A percentile compares a stretch with the other conserved stretches of the same genome.
Evolutionary conservation across 345 rosid species (phyloP).

Genomic region (Barbarea vulgaris): DNA sequence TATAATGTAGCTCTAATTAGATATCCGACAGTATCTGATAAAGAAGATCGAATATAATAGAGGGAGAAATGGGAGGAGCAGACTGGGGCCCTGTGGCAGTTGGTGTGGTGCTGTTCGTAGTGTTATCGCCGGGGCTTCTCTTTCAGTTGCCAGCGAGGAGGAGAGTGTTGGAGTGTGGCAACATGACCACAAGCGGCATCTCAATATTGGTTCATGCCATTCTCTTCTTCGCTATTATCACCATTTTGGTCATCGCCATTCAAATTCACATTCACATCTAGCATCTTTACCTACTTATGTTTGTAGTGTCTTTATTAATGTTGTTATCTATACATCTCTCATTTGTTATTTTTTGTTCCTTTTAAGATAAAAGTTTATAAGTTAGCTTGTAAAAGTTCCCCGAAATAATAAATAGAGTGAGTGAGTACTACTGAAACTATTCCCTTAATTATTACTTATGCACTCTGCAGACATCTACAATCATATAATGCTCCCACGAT

Average conservation of each 20-base stretch:
- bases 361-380: not conserved
- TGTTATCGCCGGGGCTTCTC: slow-evolving; percentile 43
- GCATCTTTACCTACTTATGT: not conserved
- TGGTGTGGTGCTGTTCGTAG: slow-evolving; percentile 42
- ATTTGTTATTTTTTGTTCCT: too few relatives aligned
- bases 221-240: slow-evolving; percentile 39
- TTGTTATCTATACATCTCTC: not conserved
- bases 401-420: too few relatives aligned
- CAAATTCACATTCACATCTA: slow-evolving; percentile 40
- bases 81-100: slow-evolving; percentile 46
- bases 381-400: not conserved
- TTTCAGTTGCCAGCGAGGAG: slow-evolving; percentile 43
- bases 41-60: not conserved
- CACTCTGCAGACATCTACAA: too few relatives aligned
- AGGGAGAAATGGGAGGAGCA: slow-evolving; percentile 34
- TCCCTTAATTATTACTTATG: too few relatives aligned
- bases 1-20: not conserved
- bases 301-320: not conserved
- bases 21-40: not conserved
- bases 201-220: slow-evolving; percentile 41
- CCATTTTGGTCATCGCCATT: slow-evolving; percentile 41
- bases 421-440: too few relatives aligned
- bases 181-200: slow-evolving; percentile 46
- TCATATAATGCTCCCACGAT: too few relatives aligned
- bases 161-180: slow-evolving; percentile 46